phyloP scores from a whole-genome alignment of 192 early-diverging fungal species.

The Backusella psychrophila region DNA sequence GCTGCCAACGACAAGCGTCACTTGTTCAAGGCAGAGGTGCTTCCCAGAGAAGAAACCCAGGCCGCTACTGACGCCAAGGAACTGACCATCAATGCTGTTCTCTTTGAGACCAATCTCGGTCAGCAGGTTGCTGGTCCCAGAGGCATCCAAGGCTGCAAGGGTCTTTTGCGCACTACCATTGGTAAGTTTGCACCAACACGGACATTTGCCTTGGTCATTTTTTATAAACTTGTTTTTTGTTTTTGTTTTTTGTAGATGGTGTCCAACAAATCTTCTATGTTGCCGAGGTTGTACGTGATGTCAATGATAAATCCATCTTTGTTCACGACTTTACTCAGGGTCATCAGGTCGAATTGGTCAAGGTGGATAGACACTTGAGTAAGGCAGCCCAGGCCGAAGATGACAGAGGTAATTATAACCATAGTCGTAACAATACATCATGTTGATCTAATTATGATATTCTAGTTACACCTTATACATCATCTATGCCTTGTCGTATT shows the following conservation, averaged over 20 bases:
- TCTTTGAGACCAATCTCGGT: constrained; percentile 36
- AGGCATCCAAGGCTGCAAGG: constrained; percentile 29
- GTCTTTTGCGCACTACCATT: constrained; percentile 44
- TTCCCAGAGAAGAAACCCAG: not conserved
- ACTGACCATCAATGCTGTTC: constrained; percentile 20
- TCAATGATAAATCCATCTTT: constrained; percentile 36
- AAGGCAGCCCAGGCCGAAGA: constrained; percentile 37
- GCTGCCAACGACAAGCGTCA: not conserved
- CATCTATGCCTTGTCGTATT: constrained; percentile 64
- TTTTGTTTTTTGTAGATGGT: constrained; percentile 36
- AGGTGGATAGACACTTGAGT: constrained; percentile 43
- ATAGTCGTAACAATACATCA: too few species aligned
- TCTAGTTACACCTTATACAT: constrained; percentile 52
- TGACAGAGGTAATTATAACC: constrained; percentile 32
- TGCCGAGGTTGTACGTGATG: constrained; percentile 38
- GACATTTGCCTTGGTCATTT: not conserved
- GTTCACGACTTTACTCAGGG: constrained; percentile 50
- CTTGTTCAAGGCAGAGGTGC: constrained; percentile 7
- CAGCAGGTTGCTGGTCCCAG: constrained; percentile 37
- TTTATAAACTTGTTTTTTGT: not conserved
- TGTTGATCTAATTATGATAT: not conserved
- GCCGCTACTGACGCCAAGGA: not conserved
- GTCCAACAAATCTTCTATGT: constrained; percentile 47
- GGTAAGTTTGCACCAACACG: constrained; percentile 28
- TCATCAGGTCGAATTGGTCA: constrained; percentile 43